Percentiles rank a stretch among this genome's conserved stretches.
These are phyloP conservation scores for Globisporangium spiculum DNA, from an alignment of 352 stramenopile species.

Conservation along the genomic window DNA sequence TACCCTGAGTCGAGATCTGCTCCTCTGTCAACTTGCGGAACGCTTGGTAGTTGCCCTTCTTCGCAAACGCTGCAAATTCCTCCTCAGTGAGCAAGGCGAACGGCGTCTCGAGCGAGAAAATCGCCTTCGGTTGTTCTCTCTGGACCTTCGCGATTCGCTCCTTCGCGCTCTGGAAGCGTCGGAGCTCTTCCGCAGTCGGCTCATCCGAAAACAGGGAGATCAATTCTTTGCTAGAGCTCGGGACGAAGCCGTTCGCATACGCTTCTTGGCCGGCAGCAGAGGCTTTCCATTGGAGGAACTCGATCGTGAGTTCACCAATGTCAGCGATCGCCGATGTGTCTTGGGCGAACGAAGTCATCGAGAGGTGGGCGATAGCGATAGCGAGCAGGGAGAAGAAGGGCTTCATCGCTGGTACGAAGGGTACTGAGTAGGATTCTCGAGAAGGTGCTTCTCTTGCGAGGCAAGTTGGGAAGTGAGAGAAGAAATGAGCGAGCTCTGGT, in stretches of 20 bases:
- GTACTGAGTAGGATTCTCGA: too few species aligned
- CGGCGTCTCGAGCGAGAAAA: slow-evolving; percentile 60
- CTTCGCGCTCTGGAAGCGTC: slow-evolving; percentile 11
- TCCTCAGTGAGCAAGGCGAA: slow-evolving; percentile 68
- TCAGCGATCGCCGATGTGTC: too few species aligned
- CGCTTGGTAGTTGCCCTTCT: slow-evolving; percentile 1
- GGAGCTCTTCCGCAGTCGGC: slow-evolving; percentile 15
- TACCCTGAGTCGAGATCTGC: not conserved
- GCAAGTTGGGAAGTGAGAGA: too few species aligned
- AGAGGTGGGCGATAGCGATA: too few species aligned
- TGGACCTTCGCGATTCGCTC: slow-evolving; percentile 35
- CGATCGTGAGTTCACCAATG: not conserved
- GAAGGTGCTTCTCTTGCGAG: too few species aligned
- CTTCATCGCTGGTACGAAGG: too few species aligned
- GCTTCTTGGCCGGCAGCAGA: slow-evolving; percentile 10
- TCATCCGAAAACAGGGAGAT: not conserved
- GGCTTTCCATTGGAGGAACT: slow-evolving; percentile 18
- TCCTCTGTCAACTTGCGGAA: slow-evolving; percentile 14
- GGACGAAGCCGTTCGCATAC: slow-evolving; percentile 2
- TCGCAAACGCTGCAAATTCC: slow-evolving; percentile 52
- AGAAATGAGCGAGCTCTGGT: too few species aligned
- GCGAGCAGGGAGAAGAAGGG: too few species aligned
- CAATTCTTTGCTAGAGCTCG: not conserved
- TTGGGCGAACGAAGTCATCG: too few species aligned
- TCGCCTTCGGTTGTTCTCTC: slow-evolving; percentile 46